Conservation (phyloP, 129 eudicot genomes). For the Mikania micrantha region DNA sequence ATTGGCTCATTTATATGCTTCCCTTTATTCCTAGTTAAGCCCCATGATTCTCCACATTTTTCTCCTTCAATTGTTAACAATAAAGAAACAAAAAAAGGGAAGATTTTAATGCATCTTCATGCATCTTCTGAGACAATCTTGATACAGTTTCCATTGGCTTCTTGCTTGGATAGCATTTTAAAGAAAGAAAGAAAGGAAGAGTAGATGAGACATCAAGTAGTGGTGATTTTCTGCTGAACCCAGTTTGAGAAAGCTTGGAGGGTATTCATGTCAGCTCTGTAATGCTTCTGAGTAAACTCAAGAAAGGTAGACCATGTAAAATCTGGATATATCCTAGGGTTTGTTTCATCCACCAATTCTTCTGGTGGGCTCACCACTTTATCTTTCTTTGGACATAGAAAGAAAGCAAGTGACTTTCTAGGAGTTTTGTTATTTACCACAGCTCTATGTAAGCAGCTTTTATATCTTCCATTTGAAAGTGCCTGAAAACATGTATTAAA, state of each 20-base stretch:
- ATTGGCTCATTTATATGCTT: slow-evolving; percentile 30
- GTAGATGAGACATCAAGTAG: not conserved
- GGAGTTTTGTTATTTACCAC: slow-evolving; percentile 71
- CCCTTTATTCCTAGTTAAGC: slow-evolving; percentile 28
- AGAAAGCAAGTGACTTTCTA: slow-evolving; percentile 85
- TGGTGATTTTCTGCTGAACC: slow-evolving; percentile 39
- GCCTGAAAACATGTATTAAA: slow-evolving; percentile 39
- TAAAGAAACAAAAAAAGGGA: slow-evolving; percentile 7
- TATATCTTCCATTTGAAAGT: slow-evolving; percentile 83
- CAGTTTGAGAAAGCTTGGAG: slow-evolving; percentile 66
- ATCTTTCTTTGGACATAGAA: slow-evolving; percentile 78
- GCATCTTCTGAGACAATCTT: slow-evolving; percentile 4
- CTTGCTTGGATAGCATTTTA: not conserved
- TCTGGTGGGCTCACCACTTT: slow-evolving; percentile 83
- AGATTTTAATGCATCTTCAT: slow-evolving; percentile 18
- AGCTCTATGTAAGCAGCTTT: slow-evolving; percentile 91
- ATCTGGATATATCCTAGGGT: slow-evolving; percentile 82
- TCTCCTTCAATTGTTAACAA: slow-evolving; percentile 11
- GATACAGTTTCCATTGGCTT: not conserved
- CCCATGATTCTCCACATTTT: slow-evolving; percentile 17
- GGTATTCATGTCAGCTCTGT: slow-evolving; percentile 92
- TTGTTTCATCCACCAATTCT: slow-evolving; percentile 59
- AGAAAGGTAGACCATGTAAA: slow-evolving; percentile 79
- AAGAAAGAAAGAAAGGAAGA: not conserved
- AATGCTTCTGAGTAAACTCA: slow-evolving; percentile 84